Evolutionary conservation across 805 yeast genomes (phyloP), one percentile per base, ranked within the genome.

Genomic region (Yarrowia divulgata): DNA sequence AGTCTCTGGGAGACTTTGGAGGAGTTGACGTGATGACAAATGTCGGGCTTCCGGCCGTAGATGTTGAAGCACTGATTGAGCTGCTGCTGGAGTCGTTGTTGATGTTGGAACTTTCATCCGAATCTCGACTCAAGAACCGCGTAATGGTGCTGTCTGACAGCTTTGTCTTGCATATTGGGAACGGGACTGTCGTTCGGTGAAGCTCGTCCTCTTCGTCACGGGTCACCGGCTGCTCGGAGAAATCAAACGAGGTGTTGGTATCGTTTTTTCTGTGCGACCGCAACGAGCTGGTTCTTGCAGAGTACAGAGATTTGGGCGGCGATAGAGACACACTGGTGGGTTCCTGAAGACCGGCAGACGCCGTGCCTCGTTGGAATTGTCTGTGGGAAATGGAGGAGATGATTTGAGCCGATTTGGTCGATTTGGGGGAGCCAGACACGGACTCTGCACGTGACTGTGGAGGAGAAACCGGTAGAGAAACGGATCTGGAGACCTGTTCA

Each of bases 1-100:
- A 23, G 18, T 8, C 34, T 35, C 37, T 14, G 37, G 23, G 48
- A 8, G 63, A 40, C 8, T 57, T 57, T 2, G 63, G 63, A 16
- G 63, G 63, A 1, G 63, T 57, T 2, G 48, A 57, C 1, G 63
- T 57, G 63, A 57, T 29, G 37, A 57, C 48, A 29, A 57, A 57
- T 39, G 63, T 57, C 6, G 63, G 63, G 14, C 39, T 14, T 3
- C 19, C 19, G 16, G 62, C 23, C 14, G 45, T 14, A 19, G 10
- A 13, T 13, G 57, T 14, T 4, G 57, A 16, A 39, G 42, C 6
- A 13, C 16, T 39, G 10, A 14, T 13, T 12, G 42, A 39, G 42
- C 16, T 35, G 39, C 9, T 35, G 5, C 10, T 18, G 29, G 55
- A 34, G 19, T 50, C 55, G 8, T 50, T n/a, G 42, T 39, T 18